These are phyloP conservation scores for Solanum pimpinellifolium DNA, from an alignment of 257 asterid species.

Conservation along the genomic window DNA sequence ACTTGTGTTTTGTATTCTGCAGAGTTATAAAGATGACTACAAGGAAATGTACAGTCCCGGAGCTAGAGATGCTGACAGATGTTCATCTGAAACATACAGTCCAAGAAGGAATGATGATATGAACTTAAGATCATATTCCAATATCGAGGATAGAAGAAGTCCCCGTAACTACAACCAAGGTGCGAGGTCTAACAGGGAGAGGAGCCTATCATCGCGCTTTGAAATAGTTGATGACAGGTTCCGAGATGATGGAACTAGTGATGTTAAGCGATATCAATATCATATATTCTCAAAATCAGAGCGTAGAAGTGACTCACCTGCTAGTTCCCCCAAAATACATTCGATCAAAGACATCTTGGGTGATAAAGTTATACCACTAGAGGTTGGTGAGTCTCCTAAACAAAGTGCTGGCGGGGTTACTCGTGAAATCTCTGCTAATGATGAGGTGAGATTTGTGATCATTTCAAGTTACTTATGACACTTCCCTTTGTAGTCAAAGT, in stretches of 20 bases:
- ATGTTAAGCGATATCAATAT: constrained; percentile 29
- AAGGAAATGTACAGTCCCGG: not conserved
- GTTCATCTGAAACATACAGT: constrained; percentile 3
- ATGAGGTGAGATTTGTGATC: constrained; percentile 25
- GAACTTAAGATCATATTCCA: constrained; percentile 22
- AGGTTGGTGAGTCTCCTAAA: constrained; percentile 30
- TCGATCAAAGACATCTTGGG: constrained; percentile 29
- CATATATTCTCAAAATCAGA: constrained; percentile 20
- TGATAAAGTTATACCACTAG: constrained; percentile 23
- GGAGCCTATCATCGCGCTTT: constrained; percentile 32
- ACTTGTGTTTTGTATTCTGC: not conserved
- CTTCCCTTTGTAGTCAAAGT: not conserved
- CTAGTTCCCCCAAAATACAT: constrained; percentile 17
- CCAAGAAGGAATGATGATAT: constrained; percentile 16
- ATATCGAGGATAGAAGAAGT: constrained; percentile 42
- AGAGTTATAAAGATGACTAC: constrained; percentile 14
- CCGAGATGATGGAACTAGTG: constrained; percentile 45
- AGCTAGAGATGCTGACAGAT: constrained; percentile 5
- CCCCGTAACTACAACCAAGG: constrained; percentile 21
- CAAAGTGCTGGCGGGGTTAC: constrained; percentile 6
- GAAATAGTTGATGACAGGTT: constrained; percentile 92
- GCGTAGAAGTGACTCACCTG: constrained; percentile 36
- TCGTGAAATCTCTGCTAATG: constrained; percentile 14
- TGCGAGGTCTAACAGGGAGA: constrained; percentile 21
- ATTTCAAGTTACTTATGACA: not conserved